Base-by-base conservation (phyloP, 768 basidiomycete genomes). In the Phylloporus sp. region DNA sequence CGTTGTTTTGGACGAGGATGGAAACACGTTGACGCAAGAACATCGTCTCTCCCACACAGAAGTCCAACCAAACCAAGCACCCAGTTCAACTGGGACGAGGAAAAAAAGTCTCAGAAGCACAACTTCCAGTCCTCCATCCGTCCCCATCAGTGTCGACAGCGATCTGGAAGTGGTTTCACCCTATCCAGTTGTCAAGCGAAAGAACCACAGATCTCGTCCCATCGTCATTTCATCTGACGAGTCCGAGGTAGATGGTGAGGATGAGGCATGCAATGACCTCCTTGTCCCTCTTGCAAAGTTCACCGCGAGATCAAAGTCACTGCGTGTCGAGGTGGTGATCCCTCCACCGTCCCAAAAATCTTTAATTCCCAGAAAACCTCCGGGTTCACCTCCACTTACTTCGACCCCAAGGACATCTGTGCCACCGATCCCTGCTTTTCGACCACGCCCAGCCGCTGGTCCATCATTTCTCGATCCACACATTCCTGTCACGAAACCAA, bases 1-100 rank as follows among this genome's bases (percentile, higher is more conserved):
- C 41, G 68, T 81, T 29, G 69, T 85, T 28, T 45, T 88, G 20
- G 86, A 90, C 60, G 73, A 76, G 24, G 59, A 69, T 24, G 87
- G 87, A 11, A 70, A 63, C 40, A 77, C 70, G 27, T 49, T 89
- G 35, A 76, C 73, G 45, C 74, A 79, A 57, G 87, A 89, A 61
- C 69, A 74, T 49, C 71, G 87, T 45, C 69, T 80, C 9, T 80
- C 81, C 5, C 69, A 72, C 37, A 66, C 73, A 15, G 69, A 72
- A 41, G 51, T 74, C 5, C 67, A 68, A 33, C 48, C 64, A 20
- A 78, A 76, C 55, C 60, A 37, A 22, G 39, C 33, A 9, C 42
- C 42, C 48, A 29, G 23, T 27, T 15, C 39, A 22, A 21, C 48
- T 35, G 7, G 39, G 18, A 58, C 44, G 45, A 36, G 44, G 11